These are phyloP conservation scores for Flaveria trinervia DNA, from an alignment of 129 eudicot genomes.

Conservation along the genomic window DNA sequence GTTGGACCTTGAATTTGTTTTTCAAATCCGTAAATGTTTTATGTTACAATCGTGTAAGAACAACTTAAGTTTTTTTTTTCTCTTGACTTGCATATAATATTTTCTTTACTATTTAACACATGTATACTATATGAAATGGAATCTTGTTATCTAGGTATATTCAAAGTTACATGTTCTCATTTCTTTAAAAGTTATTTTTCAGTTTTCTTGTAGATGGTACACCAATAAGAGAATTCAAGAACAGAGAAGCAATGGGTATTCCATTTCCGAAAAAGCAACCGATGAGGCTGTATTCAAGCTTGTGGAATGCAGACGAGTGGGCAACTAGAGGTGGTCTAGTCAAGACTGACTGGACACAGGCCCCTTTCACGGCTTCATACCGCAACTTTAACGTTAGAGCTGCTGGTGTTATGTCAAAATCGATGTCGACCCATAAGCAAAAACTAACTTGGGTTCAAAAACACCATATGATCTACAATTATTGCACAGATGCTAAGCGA, in stretches of 20 bases:
- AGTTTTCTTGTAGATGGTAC: conserved; percentile 52
- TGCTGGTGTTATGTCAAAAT: conserved; percentile 27
- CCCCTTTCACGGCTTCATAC: conserved; percentile 51
- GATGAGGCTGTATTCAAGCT: conserved; percentile 53
- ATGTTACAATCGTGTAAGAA: conserved; percentile 34
- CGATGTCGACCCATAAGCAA: background rate
- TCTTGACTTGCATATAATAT: too few relatives aligned
- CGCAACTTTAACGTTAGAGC: conserved; percentile 43
- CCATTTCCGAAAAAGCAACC: conserved; percentile 51
- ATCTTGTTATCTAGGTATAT: too few relatives aligned
- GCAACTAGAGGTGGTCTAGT: conserved; percentile 65
- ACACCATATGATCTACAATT: conserved; percentile 33
- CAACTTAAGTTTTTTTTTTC: too few relatives aligned
- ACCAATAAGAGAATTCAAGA: conserved; percentile 57
- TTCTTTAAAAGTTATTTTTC: background rate
- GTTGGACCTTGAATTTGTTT: too few relatives aligned
- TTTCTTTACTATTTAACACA: too few relatives aligned
- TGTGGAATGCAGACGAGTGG: conserved; percentile 70
- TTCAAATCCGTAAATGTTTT: too few relatives aligned
- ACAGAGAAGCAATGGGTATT: conserved; percentile 41
- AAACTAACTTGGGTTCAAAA: conserved; percentile 23
- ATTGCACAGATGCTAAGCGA: conserved; percentile 27
- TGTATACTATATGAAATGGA: background rate
- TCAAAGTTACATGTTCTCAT: too few relatives aligned
- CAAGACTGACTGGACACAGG: conserved; percentile 59